Evolutionary conservation across 768 basidiomycete species (phyloP).

Genomic region (Daedalea quercina): DNA sequence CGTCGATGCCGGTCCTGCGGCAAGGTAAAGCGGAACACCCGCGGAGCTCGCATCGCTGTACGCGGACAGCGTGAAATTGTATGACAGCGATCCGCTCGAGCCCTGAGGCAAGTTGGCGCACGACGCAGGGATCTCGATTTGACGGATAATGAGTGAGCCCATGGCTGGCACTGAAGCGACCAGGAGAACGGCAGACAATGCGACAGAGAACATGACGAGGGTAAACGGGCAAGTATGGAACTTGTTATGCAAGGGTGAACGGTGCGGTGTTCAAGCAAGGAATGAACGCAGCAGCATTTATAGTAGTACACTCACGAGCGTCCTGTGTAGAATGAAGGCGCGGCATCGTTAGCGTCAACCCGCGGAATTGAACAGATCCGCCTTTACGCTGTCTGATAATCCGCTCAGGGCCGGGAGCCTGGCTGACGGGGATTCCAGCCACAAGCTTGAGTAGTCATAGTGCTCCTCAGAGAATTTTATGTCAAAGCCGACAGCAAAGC

Average conservation of each 20-base stretch:
- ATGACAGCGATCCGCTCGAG: constrained; percentile 18
- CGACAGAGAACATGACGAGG: constrained; percentile 5
- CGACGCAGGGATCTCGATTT: constrained; percentile 1
- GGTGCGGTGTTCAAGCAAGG: too few relatives aligned
- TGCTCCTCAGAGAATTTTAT: too few relatives aligned
- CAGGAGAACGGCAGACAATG: constrained; percentile 1
- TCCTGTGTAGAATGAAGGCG: too few relatives aligned
- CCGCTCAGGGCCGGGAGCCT: too few relatives aligned
- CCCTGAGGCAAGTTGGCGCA: constrained; percentile 14
- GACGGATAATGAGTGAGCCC: constrained; percentile 6
- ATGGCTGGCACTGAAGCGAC: constrained; percentile 5
- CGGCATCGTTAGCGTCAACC: too few relatives aligned
- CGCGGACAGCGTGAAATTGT: constrained; percentile 41
- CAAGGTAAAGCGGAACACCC: constrained; percentile 40
- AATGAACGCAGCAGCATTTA: neutral
- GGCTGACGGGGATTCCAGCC: too few relatives aligned
- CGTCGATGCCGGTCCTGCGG: constrained; percentile 19
- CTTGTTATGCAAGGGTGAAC: too few relatives aligned
- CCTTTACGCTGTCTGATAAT: too few relatives aligned
- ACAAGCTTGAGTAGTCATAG: too few relatives aligned
- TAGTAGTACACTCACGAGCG: too few relatives aligned
- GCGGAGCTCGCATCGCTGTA: constrained; percentile 39
- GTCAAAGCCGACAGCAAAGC: too few relatives aligned
- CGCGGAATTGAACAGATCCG: too few relatives aligned
- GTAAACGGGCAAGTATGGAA: constrained; percentile 2